Base-by-base conservation (phyloP, 2,329 filamentous ascomycete genomes). In the Colletotrichum eremochloae region DNA sequence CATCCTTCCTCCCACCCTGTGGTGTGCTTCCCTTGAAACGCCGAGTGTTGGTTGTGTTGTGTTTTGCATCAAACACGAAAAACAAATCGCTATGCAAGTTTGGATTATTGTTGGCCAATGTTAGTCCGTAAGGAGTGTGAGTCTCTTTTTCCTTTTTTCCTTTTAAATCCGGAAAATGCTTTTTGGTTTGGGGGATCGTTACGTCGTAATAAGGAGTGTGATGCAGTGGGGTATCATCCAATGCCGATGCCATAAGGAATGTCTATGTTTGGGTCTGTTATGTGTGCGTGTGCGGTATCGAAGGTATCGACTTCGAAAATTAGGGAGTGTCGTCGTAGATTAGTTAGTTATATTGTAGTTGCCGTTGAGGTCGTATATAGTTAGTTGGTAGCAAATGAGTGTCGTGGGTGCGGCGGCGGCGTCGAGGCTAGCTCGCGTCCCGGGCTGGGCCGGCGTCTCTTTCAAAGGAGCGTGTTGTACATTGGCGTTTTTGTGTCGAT, bases 41-140 rank as follows among this genome's bases (percentile, higher is more conserved):
- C 69, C 69, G 24, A 53, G 58, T 68, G 63, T 46, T 53, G 38
- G 38, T 69, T 50, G 58, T n/a, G 44, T n/a, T 66, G 62, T 66
- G 52, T 72, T 63, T 31, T 63, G 69, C 69, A 67, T 71, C 67
- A 62, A 72, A 73, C 71, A 73, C 63, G 60, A 74, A 79, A 83
- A 84, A 84, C 83, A 86, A 42, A 84, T 85, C 86, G 86, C 86
- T 87, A 88, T 88, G 86, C 86, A 87, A 53, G 81, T 85, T 84
- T 84, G 83, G 83, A 82, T 84, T 83, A 80, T 80, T 83, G 77
- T 79, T 55, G 71, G 53, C 71, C 71, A 71, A 71, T 63, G 62
- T 38, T 24, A 63, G 57, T 72, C 71, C 68, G 53, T 63, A 75
- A 75, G 65, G 73, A 75, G 58, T 72, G 74, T 74, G 42, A 55